A percentile compares a stretch with the other conserved stretches of the same genome.
phyloP scores from a whole-genome alignment of 73 alveolate genomes.

The Paramecium caudatum region DNA sequence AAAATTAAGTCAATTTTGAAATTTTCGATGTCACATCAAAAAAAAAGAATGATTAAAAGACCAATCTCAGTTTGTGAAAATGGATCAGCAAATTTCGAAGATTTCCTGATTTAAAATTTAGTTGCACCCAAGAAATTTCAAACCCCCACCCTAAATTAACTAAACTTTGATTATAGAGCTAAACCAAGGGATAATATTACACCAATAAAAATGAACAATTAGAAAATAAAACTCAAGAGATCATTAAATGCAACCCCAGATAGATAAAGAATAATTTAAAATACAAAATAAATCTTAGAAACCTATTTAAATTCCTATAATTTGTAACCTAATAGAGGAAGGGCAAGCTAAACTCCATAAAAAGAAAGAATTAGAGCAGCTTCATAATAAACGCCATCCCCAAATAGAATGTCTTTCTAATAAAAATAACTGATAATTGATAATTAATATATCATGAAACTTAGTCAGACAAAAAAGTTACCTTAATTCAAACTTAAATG shows the following conservation, averaged over 20 bases:
- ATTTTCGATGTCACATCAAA: neutral
- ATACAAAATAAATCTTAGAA: neutral
- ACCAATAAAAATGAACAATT: neutral
- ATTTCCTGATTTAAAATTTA: neutral
- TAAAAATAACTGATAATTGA: neutral
- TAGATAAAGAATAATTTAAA: neutral
- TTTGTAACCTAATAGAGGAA: neutral
- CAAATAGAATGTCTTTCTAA: neutral
- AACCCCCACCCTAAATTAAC: neutral
- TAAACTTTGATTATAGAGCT: neutral
- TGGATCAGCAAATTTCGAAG: neutral
- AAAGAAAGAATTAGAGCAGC: slow-evolving; percentile 2
- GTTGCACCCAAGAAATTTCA: neutral
- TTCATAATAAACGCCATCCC: neutral
- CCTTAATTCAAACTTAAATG: slow-evolving; percentile 35
- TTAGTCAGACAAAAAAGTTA: neutral
- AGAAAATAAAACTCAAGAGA: neutral
- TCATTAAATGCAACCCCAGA: neutral
- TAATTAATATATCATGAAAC: neutral
- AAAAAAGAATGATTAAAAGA: neutral
- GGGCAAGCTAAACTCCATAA: neutral
- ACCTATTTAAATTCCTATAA: neutral
- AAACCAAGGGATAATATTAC: neutral
- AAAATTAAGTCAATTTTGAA: neutral
- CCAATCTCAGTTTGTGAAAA: neutral